Percentiles rank a stretch among this genome's conserved stretches.
These are phyloP conservation scores for Lasiosphaeria hispida DNA, from an alignment of 495 filamentous ascomycete genomes.

Conservation along the genomic window DNA sequence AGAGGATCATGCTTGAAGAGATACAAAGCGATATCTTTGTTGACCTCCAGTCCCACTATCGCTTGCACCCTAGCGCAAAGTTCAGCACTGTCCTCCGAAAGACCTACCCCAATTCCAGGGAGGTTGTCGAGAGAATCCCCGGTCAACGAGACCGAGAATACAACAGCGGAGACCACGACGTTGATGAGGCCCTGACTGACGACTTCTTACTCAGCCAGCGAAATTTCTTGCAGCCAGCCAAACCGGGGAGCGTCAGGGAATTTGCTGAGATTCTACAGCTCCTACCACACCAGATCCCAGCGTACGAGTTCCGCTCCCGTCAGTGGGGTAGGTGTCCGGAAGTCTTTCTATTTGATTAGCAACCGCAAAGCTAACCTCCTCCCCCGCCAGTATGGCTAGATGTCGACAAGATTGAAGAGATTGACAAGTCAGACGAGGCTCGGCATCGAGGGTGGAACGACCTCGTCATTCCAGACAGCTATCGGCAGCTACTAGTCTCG, in stretches of 20 bases:
- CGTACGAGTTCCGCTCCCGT: neutral
- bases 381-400: neutral
- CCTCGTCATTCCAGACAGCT: conserved; percentile 32
- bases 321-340: conserved; percentile 1
- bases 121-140: no score
- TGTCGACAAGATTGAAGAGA: conserved; percentile 7
- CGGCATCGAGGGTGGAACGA: conserved; percentile 28
- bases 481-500: conserved; percentile 34
- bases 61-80: neutral
- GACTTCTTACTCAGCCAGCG: neutral
- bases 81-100: no score
- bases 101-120: no score
- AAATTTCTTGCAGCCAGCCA: neutral
- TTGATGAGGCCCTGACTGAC: no score
- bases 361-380: neutral
- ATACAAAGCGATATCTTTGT: conserved; percentile 19
- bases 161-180: no score
- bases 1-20: conserved; percentile 11
- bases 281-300: neutral
- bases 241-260: neutral
- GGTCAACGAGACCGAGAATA: no score
- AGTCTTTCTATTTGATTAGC: neutral
- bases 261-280: neutral
- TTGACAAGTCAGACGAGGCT: conserved; percentile 8
- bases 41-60: conserved; percentile 10